Percentiles rank a stretch among this genome's conserved stretches.
These are phyloP conservation scores for Platanthera guangdongensis DNA, from an alignment of 106 monocot species.

Conservation along the genomic window DNA sequence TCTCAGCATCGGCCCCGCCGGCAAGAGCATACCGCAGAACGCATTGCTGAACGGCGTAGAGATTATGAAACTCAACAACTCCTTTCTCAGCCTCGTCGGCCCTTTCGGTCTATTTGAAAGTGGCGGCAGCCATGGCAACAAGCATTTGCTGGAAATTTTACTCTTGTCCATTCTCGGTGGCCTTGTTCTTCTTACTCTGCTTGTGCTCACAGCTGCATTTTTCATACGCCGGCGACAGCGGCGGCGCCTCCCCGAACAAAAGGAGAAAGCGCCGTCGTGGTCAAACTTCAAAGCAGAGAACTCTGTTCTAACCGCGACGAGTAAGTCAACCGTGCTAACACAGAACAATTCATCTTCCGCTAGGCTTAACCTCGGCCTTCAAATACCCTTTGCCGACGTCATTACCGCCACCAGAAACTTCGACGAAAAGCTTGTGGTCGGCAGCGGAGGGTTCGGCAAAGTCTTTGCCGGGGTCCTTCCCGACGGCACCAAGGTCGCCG, in stretches of 20 bases:
- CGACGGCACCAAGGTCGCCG: constrained; percentile 49
- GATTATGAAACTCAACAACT: constrained; percentile 38
- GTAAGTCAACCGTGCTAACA: constrained; percentile 7
- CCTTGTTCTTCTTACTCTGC: constrained; percentile 3
- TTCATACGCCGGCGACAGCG: constrained; percentile 4
- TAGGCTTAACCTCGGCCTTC: constrained; percentile 27
- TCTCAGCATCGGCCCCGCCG: constrained; percentile 33
- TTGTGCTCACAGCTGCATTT: neutral
- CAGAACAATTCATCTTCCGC: constrained; percentile 6
- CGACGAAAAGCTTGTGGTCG: constrained; percentile 26
- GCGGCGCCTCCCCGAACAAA: neutral
- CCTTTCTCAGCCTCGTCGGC: constrained; percentile 9
- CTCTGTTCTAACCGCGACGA: neutral
- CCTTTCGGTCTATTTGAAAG: neutral
- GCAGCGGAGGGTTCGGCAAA: constrained; percentile 55
- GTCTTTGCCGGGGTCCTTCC: constrained; percentile 49
- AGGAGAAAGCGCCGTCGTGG: constrained; percentile 5
- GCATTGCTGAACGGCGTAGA: constrained; percentile 61
- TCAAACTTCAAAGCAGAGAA: constrained; percentile 12
- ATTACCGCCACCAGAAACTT: constrained; percentile 35
- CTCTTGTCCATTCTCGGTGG: constrained; percentile 12
- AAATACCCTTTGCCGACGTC: constrained; percentile 38
- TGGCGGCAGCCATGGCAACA: neutral
- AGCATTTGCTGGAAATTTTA: neutral
- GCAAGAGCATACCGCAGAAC: neutral